Conservation (phyloP, 2,329 filamentous ascomycete genomes). For the Trichoderma brevicompactum region DNA sequence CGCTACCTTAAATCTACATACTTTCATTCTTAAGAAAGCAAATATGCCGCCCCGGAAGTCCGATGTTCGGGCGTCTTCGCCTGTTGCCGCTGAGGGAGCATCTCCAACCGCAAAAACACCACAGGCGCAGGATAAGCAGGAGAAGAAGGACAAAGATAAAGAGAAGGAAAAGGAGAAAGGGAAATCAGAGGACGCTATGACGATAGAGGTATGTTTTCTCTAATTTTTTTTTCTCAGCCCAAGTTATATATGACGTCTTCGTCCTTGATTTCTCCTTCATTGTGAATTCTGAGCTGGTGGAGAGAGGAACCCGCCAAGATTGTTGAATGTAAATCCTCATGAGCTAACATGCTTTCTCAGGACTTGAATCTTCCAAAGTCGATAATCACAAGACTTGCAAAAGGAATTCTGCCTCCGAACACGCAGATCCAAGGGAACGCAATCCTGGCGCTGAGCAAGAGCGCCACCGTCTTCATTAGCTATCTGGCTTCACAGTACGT, state of each 20-base stretch:
- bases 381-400: conserved; percentile 78
- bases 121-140: conserved; percentile 39
- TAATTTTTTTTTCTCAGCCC: not conserved
- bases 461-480: conserved; percentile 82
- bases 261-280: not conserved
- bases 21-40: not conserved
- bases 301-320: not conserved
- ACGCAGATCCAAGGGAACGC: conserved; percentile 85
- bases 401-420: conserved; percentile 78
- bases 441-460: conserved; percentile 77
- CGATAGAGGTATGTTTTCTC: conserved; percentile 55
- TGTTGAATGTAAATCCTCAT: not conserved
- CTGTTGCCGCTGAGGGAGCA: conserved; percentile 33
- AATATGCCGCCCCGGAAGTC: conserved; percentile 62
- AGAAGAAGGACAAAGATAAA: conserved; percentile 43
- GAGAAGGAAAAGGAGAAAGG: conserved; percentile 41
- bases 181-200: conserved; percentile 45
- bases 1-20: not conserved
- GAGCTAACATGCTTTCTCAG: conserved; percentile 44
- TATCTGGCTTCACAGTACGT: conserved; percentile 76
- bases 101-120: conserved; percentile 34
- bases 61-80: conserved; percentile 40
- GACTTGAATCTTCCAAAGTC: conserved; percentile 79
- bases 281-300: not conserved
- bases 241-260: not conserved